Evolutionary conservation across 768 basidiomycete species (phyloP), one percentile per base, ranked within the genome.

Genomic region (Lentinula lateritia): DNA sequence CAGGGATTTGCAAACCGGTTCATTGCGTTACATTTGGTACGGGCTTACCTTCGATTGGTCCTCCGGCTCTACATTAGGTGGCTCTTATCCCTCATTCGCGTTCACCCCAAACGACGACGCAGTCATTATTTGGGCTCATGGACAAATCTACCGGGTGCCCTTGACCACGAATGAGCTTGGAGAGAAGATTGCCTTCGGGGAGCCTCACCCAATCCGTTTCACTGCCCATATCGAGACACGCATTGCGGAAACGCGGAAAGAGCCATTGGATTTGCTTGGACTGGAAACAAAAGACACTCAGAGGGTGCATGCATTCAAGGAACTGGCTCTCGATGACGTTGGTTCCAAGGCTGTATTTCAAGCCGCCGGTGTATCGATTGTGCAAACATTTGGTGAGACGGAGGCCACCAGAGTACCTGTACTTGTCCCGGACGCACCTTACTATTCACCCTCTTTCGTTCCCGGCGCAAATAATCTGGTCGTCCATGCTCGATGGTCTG

Each of bases 21-120:
- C 86, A 1, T 73, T 88, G 39, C 82, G 80, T 65, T 72, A 89
- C 66, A 69, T 85, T 16, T 90, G 86, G 86, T 72, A 89, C 59
- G 88, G 87, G 0, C 75, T 91, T 36, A 85, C 79, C 2, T 89
- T 88, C 66, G 89, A 90, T 67, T 75, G 85, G 16, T 76, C 76
- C 23, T 67, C 70, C 7, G 75, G 88, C 60, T 88, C 84, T 8
- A 85, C 87, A 12, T 87, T 89, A 0, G 88, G 88, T 86, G 87
- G 88, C 12, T 89, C 89, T 45, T 91, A 91, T 66, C 89, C 89
- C 0, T 85, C 87, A 0, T 91, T 87, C 67, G 79, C 89, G 6
- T 90, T 90, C 70, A 79, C 84, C 0, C 86, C 84, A 0, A 72
- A 74, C 15, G 83, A 84, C 63, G 76, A 81, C 62, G 84, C 82